phyloP scores from a whole-genome alignment of 2,329 filamentous ascomycete genomes.

The Penicillium sp. region DNA sequence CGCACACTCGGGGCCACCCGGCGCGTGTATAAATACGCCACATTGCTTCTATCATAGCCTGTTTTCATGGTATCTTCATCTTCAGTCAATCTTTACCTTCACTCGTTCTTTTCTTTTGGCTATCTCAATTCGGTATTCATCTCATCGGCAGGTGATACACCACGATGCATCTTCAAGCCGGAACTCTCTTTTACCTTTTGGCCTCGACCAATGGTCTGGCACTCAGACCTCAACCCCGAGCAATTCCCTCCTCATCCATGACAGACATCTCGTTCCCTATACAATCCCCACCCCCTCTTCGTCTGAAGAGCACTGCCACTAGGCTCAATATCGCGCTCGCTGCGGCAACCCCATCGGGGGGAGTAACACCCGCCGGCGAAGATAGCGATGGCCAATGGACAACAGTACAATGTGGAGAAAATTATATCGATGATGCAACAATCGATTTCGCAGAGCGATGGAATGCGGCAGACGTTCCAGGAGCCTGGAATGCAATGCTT shows the following conservation, averaged over 20 bases:
- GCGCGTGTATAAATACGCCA: neutral
- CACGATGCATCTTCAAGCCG: neutral
- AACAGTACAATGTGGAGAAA: neutral
- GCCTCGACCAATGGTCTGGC: neutral
- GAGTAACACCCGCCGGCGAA: neutral
- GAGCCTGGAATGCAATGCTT: neutral
- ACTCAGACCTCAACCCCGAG: neutral
- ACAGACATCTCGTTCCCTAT: no score
- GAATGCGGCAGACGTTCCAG: neutral
- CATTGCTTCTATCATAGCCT: neutral
- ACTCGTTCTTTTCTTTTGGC: neutral
- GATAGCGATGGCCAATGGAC: neutral
- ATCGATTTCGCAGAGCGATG: neutral
- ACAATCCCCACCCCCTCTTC: neutral
- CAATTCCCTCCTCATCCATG: neutral
- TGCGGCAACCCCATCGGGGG: neutral
- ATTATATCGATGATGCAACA: neutral
- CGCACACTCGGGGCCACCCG: neutral
- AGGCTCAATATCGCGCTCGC: neutral
- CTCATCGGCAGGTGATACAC: neutral
- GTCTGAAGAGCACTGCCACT: neutral
- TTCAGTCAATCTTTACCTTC: neutral
- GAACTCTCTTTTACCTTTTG: neutral
- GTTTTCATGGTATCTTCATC: neutral
- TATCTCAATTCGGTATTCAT: neutral